phyloP scores from a whole-genome alignment of 2,329 filamentous ascomycete genomes.

The Paramyrothecium sp. region DNA sequence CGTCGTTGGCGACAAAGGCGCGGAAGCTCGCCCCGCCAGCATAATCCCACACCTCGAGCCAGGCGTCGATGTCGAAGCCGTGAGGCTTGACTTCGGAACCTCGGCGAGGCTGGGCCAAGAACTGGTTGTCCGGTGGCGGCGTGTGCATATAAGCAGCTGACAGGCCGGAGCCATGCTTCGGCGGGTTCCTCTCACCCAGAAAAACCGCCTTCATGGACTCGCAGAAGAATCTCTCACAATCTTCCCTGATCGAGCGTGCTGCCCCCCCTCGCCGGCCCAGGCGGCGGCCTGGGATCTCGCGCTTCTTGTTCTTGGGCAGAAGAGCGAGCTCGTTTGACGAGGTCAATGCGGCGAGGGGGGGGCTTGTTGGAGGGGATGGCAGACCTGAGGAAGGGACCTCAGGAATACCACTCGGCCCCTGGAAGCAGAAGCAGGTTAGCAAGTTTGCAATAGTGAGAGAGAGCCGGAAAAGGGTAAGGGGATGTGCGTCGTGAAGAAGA shows the following conservation, averaged over 20 bases:
- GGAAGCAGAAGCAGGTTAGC: slow-evolving; percentile 15
- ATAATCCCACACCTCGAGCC: slow-evolving; percentile 85
- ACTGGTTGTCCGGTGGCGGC: slow-evolving; percentile 50
- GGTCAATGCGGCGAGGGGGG: slow-evolving; percentile 78
- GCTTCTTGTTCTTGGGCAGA: slow-evolving; percentile 53
- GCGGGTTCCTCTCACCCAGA: slow-evolving; percentile 88
- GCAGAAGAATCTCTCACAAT: slow-evolving; percentile 99
- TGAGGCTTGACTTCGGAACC: slow-evolving; percentile 21
- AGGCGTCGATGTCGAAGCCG: slow-evolving; percentile 51
- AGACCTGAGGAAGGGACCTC: slow-evolving; percentile 83
- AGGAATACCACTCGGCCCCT: slow-evolving; percentile 93
- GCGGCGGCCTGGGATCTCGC: slow-evolving; percentile 38
- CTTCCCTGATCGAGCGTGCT: slow-evolving; percentile 94
- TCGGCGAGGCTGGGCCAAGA: slow-evolving; percentile 31
- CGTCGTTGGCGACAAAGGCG: slow-evolving; percentile 75
- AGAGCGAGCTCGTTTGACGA: slow-evolving; percentile 66
- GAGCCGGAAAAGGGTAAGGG: neutral
- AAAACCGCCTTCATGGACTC: slow-evolving; percentile 92
- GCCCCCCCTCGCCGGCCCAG: slow-evolving; percentile 77
- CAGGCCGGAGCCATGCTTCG: slow-evolving; percentile 78
- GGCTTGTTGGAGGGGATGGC: slow-evolving; percentile 82
- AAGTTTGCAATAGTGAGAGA: neutral
- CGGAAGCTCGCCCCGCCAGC: slow-evolving; percentile 79
- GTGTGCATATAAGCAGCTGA: slow-evolving; percentile 67
- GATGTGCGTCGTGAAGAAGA: neutral